Percentiles rank a stretch among this genome's conserved stretches.
These are phyloP conservation scores for Colletotrichum spaethianum DNA, from an alignment of 2,329 filamentous ascomycete genomes.

Conservation along the genomic window DNA sequence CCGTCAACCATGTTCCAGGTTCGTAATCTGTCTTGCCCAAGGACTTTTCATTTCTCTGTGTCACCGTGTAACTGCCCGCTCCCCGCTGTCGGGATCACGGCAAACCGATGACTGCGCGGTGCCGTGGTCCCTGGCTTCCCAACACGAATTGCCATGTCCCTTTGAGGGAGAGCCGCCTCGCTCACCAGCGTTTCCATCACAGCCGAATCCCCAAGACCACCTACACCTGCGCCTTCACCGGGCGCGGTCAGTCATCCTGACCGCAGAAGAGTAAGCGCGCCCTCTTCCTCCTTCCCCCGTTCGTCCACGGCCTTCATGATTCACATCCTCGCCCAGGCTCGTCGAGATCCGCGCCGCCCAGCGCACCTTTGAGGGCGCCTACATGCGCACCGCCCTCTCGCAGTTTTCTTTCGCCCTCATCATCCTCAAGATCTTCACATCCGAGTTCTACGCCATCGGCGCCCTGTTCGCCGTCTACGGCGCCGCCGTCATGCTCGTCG, in stretches of 20 bases:
- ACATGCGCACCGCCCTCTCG: slow-evolving; percentile 92
- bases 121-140: neutral
- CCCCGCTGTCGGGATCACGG: neutral
- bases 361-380: slow-evolving; percentile 96
- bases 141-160: neutral
- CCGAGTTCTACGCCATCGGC: slow-evolving; percentile 97
- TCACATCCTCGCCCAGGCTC: slow-evolving; percentile 64
- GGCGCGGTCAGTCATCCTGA: slow-evolving; percentile 86
- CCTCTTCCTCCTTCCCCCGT: neutral
- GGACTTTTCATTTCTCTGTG: neutral
- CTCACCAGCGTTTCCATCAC: slow-evolving; percentile 27
- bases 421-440: slow-evolving; percentile 95
- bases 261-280: slow-evolving; percentile 76
- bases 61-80: neutral
- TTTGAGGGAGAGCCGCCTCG: neutral
- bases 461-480: slow-evolving; percentile 95
- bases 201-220: slow-evolving; percentile 78
- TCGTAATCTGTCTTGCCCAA: neutral
- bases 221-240: slow-evolving; percentile 87
- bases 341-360: slow-evolving; percentile 96
- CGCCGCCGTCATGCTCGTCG: slow-evolving; percentile 84
- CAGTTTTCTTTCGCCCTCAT: slow-evolving; percentile 97
- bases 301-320: neutral
- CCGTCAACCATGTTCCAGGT: slow-evolving; percentile 36
- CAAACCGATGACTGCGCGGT: neutral